Evolutionary conservation across 371 early-diverging fungal genomes (phyloP), one percentile per base, ranked within the genome.

Genomic region (Mucor racemosus): DNA sequence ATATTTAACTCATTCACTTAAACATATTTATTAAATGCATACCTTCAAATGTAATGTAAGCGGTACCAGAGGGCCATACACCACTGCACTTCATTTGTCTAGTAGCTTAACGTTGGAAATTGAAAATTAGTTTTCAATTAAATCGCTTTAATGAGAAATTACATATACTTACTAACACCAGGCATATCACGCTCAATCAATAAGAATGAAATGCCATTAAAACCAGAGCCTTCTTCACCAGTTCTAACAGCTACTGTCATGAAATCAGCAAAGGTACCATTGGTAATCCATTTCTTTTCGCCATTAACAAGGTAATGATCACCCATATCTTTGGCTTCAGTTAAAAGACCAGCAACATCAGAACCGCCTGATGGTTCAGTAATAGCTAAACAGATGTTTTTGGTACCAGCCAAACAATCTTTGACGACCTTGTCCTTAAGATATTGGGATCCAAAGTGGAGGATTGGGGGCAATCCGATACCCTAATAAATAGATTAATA

Each of bases 261-360:
- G 66, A 74, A 88, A 50, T 93, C 92, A 21, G 94, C 91, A 79
- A 85, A 94, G 3, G 88, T 86, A 64, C 95, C 95, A 69, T 93
- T 94, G 41, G 95, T 93, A 60, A 89, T 89, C 89, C 91, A 90
- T 75, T 92, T 92, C 86, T 94, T 92, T 71, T 91, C 91, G 21
- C 92, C 92, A 66, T 91, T 92, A 50, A 91, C 44, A 6, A 67
- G 14, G 19, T 71, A 76, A 41, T 86, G 79, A 68, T 92, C 91
- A 7, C 85, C 77, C 42, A 86, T 78, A 73, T 91, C 88, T 64
- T 88, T 90, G 9, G 95, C 95, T 64, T 90, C 90, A 14, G 88
- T 87, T 17, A 75, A 73, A 36, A 96, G 78, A 70, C 88, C 90
- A 36, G 96, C 96, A 0, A 96, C 96, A 80, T 95, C 96, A 0